Conservation (phyloP, 345 rosid genomes). For the Anacardium occidentale region DNA sequence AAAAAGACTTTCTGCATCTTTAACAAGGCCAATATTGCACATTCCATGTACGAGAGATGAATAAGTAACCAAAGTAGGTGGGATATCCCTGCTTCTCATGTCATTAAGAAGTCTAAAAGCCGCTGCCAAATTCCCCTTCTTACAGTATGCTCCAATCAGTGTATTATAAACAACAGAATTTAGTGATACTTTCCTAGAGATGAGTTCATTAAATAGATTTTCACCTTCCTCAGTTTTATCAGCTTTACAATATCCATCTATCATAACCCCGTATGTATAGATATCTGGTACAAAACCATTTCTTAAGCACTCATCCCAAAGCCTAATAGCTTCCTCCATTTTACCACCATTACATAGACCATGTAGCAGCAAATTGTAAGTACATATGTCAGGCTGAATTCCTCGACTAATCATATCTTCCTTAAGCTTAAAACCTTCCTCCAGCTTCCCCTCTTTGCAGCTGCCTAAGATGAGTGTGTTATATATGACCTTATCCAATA, state of each 20-base stretch:
- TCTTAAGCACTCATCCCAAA: slow-evolving; percentile 57
- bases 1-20: slow-evolving; percentile 49
- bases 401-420: slow-evolving; percentile 65
- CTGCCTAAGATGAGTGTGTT: slow-evolving; percentile 56
- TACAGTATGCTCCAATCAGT: slow-evolving; percentile 56
- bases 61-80: slow-evolving; percentile 52
- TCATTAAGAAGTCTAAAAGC: slow-evolving; percentile 59
- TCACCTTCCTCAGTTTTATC: slow-evolving; percentile 60
- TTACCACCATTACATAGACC: slow-evolving; percentile 52
- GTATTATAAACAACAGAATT: slow-evolving; percentile 58
- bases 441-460: slow-evolving; percentile 51
- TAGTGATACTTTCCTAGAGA: slow-evolving; percentile 40
- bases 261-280: slow-evolving; percentile 64
- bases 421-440: slow-evolving; percentile 54
- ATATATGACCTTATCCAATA: slow-evolving; percentile 55
- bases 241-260: slow-evolving; percentile 73
- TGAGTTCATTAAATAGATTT: slow-evolving; percentile 55
- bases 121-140: slow-evolving; percentile 43
- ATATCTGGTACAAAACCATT: slow-evolving; percentile 50
- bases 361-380: slow-evolving; percentile 56
- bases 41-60: slow-evolving; percentile 69
- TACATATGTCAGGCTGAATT: slow-evolving; percentile 58
- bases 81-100: slow-evolving; percentile 57
- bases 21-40: slow-evolving; percentile 54
- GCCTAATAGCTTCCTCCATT: slow-evolving; percentile 57